A percentile compares a stretch with the other conserved stretches of the same genome.
These are phyloP conservation scores for Uncinocarpus reesii DNA, from an alignment of 2,329 filamentous ascomycete species.

Conservation along the genomic window DNA sequence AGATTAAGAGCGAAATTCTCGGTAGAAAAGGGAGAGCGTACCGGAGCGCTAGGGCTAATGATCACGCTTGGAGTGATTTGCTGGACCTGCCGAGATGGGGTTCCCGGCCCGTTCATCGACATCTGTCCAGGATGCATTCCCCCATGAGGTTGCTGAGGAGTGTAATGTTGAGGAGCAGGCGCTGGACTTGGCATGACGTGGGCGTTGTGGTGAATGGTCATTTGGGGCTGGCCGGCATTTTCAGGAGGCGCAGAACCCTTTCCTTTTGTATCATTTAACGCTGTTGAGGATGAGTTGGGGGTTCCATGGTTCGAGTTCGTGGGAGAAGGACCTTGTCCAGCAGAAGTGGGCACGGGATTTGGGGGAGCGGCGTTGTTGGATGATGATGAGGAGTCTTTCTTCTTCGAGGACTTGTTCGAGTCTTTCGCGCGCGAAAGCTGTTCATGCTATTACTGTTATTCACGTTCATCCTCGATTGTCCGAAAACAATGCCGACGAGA, in stretches of 20 bases:
- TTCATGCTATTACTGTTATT: slow-evolving; percentile 52
- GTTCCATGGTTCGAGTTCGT: slow-evolving; percentile 56
- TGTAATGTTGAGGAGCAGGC: slow-evolving; percentile 30
- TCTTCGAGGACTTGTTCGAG: slow-evolving; percentile 67
- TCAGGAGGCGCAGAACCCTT: slow-evolving; percentile 50
- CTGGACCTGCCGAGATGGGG: slow-evolving; percentile 52
- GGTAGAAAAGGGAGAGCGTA: slow-evolving; percentile 42
- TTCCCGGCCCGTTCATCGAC: slow-evolving; percentile 45
- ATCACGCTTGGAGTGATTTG: slow-evolving; percentile 72
- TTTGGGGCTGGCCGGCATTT: slow-evolving; percentile 25
- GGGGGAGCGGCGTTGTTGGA: slow-evolving; percentile 54
- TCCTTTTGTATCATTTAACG: slow-evolving; percentile 73
- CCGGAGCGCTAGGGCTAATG: slow-evolving; percentile 87
- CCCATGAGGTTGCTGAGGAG: slow-evolving; percentile 26
- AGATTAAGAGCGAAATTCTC: background rate
- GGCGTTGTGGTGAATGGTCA: slow-evolving; percentile 20
- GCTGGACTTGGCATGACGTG: slow-evolving; percentile 24
- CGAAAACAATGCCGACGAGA: slow-evolving; percentile 5
- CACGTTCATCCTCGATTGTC: slow-evolving; percentile 11
- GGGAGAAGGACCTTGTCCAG: slow-evolving; percentile 44
- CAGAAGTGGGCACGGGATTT: slow-evolving; percentile 19
- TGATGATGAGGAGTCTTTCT: slow-evolving; percentile 51
- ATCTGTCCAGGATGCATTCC: slow-evolving; percentile 24
- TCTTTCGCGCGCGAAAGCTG: slow-evolving; percentile 90
- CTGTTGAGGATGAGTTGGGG: slow-evolving; percentile 79